Percentiles rank a stretch among this genome's conserved stretches.
Conservation (phyloP, 352 stramenopile species). For the Pythium dissotocum region DNA sequence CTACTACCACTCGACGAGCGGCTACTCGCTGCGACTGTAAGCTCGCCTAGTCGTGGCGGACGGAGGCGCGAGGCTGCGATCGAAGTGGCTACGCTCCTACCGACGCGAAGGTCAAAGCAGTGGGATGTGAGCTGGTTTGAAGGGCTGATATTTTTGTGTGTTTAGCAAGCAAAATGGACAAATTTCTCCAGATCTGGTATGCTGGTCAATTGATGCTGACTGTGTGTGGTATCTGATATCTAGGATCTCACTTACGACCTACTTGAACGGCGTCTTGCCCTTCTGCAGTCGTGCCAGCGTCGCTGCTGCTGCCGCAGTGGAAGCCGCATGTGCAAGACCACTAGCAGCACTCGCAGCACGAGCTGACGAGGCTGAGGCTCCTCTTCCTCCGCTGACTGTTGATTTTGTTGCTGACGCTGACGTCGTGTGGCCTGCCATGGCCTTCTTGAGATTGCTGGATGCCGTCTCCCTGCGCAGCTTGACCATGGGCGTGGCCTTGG, state of each 20-base stretch:
- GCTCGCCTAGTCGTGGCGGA: neutral
- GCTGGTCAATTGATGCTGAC: no score
- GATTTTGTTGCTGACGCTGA: neutral
- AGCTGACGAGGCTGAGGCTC: neutral
- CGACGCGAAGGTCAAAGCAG: no score
- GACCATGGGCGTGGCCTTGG: slow-evolving; percentile 26
- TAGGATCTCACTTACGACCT: no score
- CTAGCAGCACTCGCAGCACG: neutral
- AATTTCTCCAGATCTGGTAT: no score
- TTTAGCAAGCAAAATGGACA: no score
- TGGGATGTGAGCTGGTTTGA: no score
- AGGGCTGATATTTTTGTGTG: no score
- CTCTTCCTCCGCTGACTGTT: neutral
- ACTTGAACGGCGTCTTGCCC: slow-evolving; percentile 22
- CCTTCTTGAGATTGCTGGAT: slow-evolving; percentile 58
- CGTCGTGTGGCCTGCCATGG: neutral
- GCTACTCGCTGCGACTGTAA: slow-evolving; percentile 67
- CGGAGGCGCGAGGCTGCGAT: neutral
- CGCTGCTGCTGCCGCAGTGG: neutral
- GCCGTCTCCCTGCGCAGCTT: slow-evolving; percentile 57
- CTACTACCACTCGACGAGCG: slow-evolving; percentile 71
- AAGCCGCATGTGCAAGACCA: neutral
- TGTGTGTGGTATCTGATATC: no score
- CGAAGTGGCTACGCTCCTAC: neutral
- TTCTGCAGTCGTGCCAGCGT: slow-evolving; percentile 17